phyloP scores from a whole-genome alignment of 2,329 filamentous ascomycete genomes.

The Davidsoniella virescens region DNA sequence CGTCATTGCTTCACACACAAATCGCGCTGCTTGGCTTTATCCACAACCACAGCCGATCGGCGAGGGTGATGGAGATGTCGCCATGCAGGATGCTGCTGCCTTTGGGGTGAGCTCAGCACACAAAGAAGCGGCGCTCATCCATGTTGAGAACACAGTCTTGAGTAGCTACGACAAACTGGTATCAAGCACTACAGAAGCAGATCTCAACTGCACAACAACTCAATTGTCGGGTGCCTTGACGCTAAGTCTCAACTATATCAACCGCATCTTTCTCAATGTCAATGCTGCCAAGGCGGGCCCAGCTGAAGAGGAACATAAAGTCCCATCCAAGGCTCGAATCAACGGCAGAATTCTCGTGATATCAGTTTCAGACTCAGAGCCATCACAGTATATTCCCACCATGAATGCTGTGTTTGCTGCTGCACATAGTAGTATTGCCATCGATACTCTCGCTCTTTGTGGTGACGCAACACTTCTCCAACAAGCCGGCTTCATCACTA shows the following conservation, averaged over 20 bases:
- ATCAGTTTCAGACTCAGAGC: conserved; percentile 69
- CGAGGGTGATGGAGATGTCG: conserved; percentile 33
- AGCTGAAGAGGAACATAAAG: conserved; percentile 32
- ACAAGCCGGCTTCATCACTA: conserved; percentile 57
- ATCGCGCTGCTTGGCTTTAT: conserved; percentile 80
- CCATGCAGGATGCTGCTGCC: conserved; percentile 36
- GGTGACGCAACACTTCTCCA: conserved; percentile 85
- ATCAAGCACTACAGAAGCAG: conserved; percentile 43
- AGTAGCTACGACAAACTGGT: conserved; percentile 60
- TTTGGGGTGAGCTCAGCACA: conserved; percentile 39
- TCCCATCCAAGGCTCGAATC: conserved; percentile 22
- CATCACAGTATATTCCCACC: conserved; percentile 89
- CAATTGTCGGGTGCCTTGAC: conserved; percentile 85
- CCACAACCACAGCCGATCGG: conserved; percentile 32
- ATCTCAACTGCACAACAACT: conserved; percentile 61
- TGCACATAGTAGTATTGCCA: conserved; percentile 70
- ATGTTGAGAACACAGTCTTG: conserved; percentile 70
- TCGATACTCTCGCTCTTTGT: conserved; percentile 78
- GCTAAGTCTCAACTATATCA: conserved; percentile 76
- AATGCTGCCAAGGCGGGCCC: conserved; percentile 24
- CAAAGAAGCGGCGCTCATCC: conserved; percentile 84
- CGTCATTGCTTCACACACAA: conserved; percentile 75
- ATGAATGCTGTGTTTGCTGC: conserved; percentile 98
- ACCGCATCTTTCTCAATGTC: conserved; percentile 57
- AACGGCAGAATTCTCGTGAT: conserved; percentile 64